These are phyloP conservation scores for Boletus sp. DNA, from an alignment of 768 basidiomycete genomes.

Conservation along the genomic window DNA sequence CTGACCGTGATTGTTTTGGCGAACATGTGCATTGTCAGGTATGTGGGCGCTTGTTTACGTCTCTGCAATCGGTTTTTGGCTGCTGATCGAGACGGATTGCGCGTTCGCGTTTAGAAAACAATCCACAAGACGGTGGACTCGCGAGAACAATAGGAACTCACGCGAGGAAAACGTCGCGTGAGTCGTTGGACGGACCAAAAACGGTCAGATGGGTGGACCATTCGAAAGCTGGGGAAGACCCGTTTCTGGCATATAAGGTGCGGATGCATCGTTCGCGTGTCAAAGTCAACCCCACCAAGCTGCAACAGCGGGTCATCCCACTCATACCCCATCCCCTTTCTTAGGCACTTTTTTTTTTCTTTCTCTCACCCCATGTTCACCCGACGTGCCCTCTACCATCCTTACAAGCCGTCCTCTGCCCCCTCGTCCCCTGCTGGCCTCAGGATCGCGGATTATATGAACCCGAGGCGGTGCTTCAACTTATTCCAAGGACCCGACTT, in stretches of 20 bases:
- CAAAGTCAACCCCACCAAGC: not conserved
- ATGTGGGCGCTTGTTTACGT: constrained; percentile 7
- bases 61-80: not conserved
- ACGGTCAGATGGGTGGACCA: constrained; percentile 4
- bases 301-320: not conserved
- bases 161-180: not conserved
- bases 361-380: constrained; percentile 17
- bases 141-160: constrained; percentile 16
- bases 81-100: not conserved
- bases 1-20: not conserved
- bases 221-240: not conserved
- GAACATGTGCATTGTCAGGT: not conserved
- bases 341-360: not conserved
- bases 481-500: constrained; percentile 13
- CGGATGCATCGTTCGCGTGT: not conserved
- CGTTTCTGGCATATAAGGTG: constrained; percentile 18
- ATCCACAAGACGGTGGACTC: constrained; percentile 2
- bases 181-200: constrained; percentile 7
- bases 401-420: constrained; percentile 11
- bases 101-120: not conserved
- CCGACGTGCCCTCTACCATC: constrained; percentile 10
- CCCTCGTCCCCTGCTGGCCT: constrained; percentile 25
- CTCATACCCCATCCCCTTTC: not conserved
- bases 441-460: constrained; percentile 21
- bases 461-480: constrained; percentile 20